Base-by-base conservation (phyloP, 257 asterid genomes). In the Plectranthus barbatus region DNA sequence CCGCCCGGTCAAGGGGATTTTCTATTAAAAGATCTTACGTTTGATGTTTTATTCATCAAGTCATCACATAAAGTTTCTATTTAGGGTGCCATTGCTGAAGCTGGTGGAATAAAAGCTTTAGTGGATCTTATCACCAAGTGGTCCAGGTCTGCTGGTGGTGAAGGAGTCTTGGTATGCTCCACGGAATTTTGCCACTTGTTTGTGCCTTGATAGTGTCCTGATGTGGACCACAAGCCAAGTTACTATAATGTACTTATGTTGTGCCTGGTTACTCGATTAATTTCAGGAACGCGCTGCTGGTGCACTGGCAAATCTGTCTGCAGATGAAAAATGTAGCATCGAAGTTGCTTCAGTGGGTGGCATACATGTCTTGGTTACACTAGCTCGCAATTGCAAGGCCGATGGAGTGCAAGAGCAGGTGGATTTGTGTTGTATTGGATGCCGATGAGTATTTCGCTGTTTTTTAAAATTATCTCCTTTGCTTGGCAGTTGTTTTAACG, bases 351-450 rank as follows among this genome's bases (percentile, higher is more conserved):
- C 79, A 1, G 86, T 76, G 26, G 88, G 91, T 49, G 98, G 98
- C 37, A 86, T 91, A 24, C 83, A 74, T 75, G 89, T 91, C 37
- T 78, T 91, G 67, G 96, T 83, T 53, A 84, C 69, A 65, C 81
- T 91, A 51, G 94, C 91, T 74, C 86, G 86, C 31, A 77, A 61
- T 64, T 81, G 85, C 90, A 84, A 82, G 79, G 78, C 69, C 17
- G 98, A 85, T 67, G 96, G 96, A 49, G 96, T 91, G 70, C 98
- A 91, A 71, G 96, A 88, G 74, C 96, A 88, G 95, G 96, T 83
- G 73, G 70, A 54, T 23, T 18, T 44, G 6, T 62, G 36, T 19
- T 55, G 20, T 52, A 56, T 67, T 64, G 9, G 48, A 51, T n/a
- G n/a, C n/a, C n/a, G n/a, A n/a, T 60, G 50, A 47, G n/a, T 40